Percentiles rank a stretch among this genome's conserved stretches.
phyloP scores from a whole-genome alignment of 2,329 filamentous ascomycete genomes.

The Dissoconium aciculare region DNA sequence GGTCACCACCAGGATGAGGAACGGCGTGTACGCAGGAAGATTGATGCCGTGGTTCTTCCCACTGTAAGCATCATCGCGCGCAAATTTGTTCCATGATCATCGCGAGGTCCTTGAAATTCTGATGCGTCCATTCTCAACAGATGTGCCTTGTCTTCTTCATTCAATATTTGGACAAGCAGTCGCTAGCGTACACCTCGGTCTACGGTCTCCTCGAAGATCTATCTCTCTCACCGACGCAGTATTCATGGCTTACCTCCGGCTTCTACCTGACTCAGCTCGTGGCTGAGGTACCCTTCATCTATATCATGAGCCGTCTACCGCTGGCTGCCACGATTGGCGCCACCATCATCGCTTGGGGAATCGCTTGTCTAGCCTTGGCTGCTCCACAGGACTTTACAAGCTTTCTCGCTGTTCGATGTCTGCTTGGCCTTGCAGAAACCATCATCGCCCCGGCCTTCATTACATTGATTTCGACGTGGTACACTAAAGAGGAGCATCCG shows the following conservation, averaged over 20 bases:
- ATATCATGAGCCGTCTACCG: constrained; percentile 36
- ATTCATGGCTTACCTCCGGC: constrained; percentile 35
- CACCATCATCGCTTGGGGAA: constrained; percentile 32
- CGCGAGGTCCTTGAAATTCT: no score
- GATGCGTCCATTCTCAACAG: constrained; percentile 5
- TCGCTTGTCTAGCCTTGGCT: constrained; percentile 32
- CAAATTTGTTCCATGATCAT: no score
- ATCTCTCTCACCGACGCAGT: constrained; percentile 31
- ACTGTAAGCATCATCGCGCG: constrained; percentile 5
- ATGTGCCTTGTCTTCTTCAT: constrained; percentile 20
- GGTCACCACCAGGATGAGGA: no score
- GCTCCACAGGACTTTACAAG: constrained; percentile 27
- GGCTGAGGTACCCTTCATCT: constrained; percentile 37
- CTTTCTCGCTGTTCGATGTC: constrained; percentile 13
- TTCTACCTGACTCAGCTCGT: constrained; percentile 31
- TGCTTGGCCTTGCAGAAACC: constrained; percentile 33
- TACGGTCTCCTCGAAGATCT: constrained; percentile 35
- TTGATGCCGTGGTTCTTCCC: constrained; percentile 10
- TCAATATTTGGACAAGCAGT: constrained; percentile 34
- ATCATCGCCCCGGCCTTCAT: constrained; percentile 34
- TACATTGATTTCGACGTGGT: constrained; percentile 28
- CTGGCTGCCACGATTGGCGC: constrained; percentile 37
- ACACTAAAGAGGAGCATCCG: constrained; percentile 19
- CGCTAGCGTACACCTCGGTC: constrained; percentile 35
- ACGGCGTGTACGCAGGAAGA: constrained; percentile 9